phyloP scores from a whole-genome alignment of 1,139 yeast genomes.

The Kluyveromyces sp. region DNA sequence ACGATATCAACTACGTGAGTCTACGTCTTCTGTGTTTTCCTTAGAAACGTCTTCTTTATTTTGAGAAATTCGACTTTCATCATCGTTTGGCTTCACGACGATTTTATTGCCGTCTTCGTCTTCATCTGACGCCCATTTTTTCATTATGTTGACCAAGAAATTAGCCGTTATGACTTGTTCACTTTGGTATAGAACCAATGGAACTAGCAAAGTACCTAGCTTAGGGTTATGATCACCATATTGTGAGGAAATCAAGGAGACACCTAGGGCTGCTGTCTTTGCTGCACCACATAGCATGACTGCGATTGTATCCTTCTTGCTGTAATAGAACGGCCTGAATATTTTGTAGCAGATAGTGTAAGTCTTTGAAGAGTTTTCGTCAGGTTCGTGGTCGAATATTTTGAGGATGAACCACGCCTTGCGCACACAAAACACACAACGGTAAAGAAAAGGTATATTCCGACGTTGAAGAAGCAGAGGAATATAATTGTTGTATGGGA shows the following conservation, averaged over 20 bases:
- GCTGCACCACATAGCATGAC: slow-evolving; percentile 88
- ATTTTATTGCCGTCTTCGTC: slow-evolving; percentile 7
- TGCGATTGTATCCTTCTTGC: slow-evolving; percentile 64
- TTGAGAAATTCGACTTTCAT: slow-evolving; percentile 1
- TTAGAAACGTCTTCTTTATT: background rate
- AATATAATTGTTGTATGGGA: slow-evolving; percentile 63
- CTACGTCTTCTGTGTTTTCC: slow-evolving; percentile 2
- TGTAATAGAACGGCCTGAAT: slow-evolving; percentile 64
- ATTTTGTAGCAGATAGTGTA: slow-evolving; percentile 36
- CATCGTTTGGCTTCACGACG: background rate
- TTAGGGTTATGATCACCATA: slow-evolving; percentile 56
- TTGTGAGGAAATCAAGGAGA: slow-evolving; percentile 70
- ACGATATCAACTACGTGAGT: background rate
- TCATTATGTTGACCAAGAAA: slow-evolving; percentile 55
- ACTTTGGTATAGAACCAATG: slow-evolving; percentile 76
- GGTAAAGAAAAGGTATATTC: slow-evolving; percentile 70
- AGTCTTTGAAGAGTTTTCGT: slow-evolving; percentile 33
- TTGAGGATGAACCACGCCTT: slow-evolving; percentile 44
- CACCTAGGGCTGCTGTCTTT: slow-evolving; percentile 87
- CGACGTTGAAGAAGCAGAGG: slow-evolving; percentile 73
- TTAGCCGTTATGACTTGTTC: slow-evolving; percentile 80
- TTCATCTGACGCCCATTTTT: slow-evolving; percentile 46
- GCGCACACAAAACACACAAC: slow-evolving; percentile 48
- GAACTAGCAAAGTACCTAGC: slow-evolving; percentile 68
- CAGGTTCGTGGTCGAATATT: slow-evolving; percentile 43